Evolutionary conservation across 2,329 filamentous ascomycete species (phyloP).

Genomic region (Fusarium chuoi): DNA sequence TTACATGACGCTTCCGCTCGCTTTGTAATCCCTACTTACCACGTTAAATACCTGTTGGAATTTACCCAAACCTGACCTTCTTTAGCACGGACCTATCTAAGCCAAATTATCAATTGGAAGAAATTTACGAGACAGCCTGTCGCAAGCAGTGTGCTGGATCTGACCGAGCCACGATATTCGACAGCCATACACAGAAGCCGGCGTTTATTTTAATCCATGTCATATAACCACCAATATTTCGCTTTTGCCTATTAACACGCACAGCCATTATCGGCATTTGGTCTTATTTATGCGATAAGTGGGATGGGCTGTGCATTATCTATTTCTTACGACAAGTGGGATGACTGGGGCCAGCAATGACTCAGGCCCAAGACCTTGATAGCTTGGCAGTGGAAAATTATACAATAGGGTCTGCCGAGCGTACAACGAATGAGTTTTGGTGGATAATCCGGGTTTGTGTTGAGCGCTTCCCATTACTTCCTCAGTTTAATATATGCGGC

Average conservation of each 20-base stretch:
- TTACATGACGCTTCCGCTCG: neutral
- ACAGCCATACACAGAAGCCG: fast-evolving
- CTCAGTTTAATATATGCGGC: too few species aligned
- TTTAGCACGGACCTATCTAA: fast-evolving
- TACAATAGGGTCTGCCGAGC: fast-evolving
- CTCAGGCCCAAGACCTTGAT: neutral
- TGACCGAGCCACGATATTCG: neutral
- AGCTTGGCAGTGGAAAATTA: neutral
- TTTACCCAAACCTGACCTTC: fast-evolving
- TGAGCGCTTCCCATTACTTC: too few species aligned
- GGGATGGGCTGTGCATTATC: neutral
- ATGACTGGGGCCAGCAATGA: neutral
- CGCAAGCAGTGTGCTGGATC: neutral
- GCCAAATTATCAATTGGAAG: too few species aligned
- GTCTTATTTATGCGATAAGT: too few species aligned
- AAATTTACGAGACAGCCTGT: neutral
- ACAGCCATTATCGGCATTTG: neutral
- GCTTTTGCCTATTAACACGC: fast-evolving
- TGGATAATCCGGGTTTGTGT: neutral
- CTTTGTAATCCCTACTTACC: too few species aligned
- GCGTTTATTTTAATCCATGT: too few species aligned
- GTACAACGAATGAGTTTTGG: too few species aligned
- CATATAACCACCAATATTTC: neutral
- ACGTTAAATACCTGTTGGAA: too few species aligned
- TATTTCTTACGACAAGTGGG: neutral